A percentile compares a stretch with the other conserved stretches of the same genome.
Evolutionary conservation across 495 filamentous ascomycete genomes (phyloP).

Genomic region (Articulospora tetracladia): DNA sequence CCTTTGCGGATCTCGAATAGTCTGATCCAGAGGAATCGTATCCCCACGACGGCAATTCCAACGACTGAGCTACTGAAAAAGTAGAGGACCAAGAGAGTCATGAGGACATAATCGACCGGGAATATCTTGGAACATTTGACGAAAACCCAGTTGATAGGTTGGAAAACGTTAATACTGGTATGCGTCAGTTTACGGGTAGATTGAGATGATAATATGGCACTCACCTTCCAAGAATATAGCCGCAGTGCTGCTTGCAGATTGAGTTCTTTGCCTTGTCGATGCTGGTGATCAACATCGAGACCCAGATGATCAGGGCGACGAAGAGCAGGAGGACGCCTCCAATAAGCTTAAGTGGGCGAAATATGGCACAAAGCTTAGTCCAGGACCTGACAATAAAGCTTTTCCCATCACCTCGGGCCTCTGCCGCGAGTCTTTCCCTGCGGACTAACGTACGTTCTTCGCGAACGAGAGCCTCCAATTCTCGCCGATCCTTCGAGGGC

Average conservation of each 20-base stretch:
- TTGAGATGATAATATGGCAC: background rate
- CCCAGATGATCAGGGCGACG: constrained; percentile 70
- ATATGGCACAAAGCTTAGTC: constrained; percentile 71
- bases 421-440: constrained; percentile 79
- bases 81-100: constrained; percentile 75
- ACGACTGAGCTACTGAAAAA: constrained; percentile 84
- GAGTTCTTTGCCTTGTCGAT: constrained; percentile 97
- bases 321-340: constrained; percentile 74
- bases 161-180: constrained; percentile 79
- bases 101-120: constrained; percentile 88
- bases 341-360: constrained; percentile 80
- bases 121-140: constrained; percentile 79
- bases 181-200: background rate
- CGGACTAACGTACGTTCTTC: constrained; percentile 91
- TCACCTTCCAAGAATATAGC: constrained; percentile 76
- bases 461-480: constrained; percentile 79
- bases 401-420: constrained; percentile 69
- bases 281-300: constrained; percentile 89
- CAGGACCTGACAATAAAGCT: constrained; percentile 66
- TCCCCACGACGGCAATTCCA: constrained; percentile 81
- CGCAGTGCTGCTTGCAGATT: constrained; percentile 83
- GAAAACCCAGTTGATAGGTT: constrained; percentile 90
- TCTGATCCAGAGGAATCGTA: constrained; percentile 91
- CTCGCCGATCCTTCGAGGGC: constrained; percentile 78
- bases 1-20: constrained; percentile 88